phyloP scores from a whole-genome alignment of 2,329 filamentous ascomycete genomes.

The Diplodia mutila region DNA sequence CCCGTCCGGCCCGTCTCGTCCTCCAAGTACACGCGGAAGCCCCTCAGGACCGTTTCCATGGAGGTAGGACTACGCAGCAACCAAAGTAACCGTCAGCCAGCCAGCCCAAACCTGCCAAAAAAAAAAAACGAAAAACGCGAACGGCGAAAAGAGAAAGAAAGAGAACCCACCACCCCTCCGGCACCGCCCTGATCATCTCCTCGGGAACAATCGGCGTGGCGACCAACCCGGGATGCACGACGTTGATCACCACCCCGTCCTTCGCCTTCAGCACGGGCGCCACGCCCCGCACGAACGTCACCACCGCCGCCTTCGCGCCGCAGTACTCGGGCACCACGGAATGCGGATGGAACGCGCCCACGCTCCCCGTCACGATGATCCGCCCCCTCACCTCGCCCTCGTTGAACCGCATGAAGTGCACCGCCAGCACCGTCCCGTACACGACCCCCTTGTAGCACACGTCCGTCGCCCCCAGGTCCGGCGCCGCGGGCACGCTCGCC shows the following conservation, averaged over 20 bases:
- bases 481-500: constrained; percentile 48
- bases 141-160: not conserved
- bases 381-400: constrained; percentile 42
- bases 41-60: constrained; percentile 49
- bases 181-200: constrained; percentile 30
- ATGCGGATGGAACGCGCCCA: constrained; percentile 51
- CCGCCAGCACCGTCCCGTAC: constrained; percentile 54
- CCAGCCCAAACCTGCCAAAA: too few species aligned
- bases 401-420: constrained; percentile 60
- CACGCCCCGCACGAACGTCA: constrained; percentile 35
- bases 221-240: constrained; percentile 54
- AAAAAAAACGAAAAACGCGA: not conserved
- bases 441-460: constrained; percentile 57
- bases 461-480: constrained; percentile 52
- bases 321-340: constrained; percentile 54
- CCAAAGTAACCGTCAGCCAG: not conserved
- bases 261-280: constrained; percentile 38
- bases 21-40: constrained; percentile 52
- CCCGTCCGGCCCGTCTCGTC: constrained; percentile 48
- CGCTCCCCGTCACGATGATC: constrained; percentile 51
- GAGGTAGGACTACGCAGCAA: constrained; percentile 38
- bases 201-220: constrained; percentile 40
- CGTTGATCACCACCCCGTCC: constrained; percentile 55
- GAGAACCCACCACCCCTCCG: not conserved
- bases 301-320: constrained; percentile 53